These are phyloP conservation scores for Aspergillus unguis DNA, from an alignment of 2,329 filamentous ascomycete species.

Conservation along the genomic window DNA sequence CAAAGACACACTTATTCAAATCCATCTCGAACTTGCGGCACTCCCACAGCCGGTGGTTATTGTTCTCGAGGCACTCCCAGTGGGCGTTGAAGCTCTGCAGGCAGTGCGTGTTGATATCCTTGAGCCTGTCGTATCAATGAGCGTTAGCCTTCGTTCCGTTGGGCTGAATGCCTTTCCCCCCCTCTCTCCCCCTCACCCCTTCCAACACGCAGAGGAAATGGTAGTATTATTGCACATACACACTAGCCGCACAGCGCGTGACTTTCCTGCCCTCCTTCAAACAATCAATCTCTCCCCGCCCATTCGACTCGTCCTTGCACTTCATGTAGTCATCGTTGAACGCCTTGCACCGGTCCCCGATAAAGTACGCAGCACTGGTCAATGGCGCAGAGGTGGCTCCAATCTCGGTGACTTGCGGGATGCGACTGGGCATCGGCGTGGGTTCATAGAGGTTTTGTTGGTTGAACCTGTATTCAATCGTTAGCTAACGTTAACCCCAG, in stretches of 20 bases:
- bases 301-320: conserved; percentile 93
- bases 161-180: not conserved
- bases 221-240: conserved; percentile 60
- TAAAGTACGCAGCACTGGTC: conserved; percentile 90
- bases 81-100: conserved; percentile 86
- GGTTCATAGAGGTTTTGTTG: conserved; percentile 91
- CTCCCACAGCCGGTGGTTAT: conserved; percentile 97
- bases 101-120: conserved; percentile 95
- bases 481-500: too few species aligned
- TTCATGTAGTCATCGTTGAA: conserved; percentile 99
- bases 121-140: conserved; percentile 58
- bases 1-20: conserved; percentile 91
- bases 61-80: conserved; percentile 93
- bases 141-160: conserved; percentile 2
- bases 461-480: conserved; percentile 68
- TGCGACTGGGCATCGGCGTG: conserved; percentile 85
- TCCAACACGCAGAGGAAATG: not conserved
- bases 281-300: conserved; percentile 88
- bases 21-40: conserved; percentile 84
- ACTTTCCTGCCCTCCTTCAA: conserved; percentile 95
- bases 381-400: conserved; percentile 90
- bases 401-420: conserved; percentile 91
- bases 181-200: not conserved
- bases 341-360: conserved; percentile 86
- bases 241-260: conserved; percentile 91